Percentiles rank a stretch among this genome's conserved stretches.
phyloP scores from a whole-genome alignment of 306 rosid species.

The Castanea mollissima region DNA sequence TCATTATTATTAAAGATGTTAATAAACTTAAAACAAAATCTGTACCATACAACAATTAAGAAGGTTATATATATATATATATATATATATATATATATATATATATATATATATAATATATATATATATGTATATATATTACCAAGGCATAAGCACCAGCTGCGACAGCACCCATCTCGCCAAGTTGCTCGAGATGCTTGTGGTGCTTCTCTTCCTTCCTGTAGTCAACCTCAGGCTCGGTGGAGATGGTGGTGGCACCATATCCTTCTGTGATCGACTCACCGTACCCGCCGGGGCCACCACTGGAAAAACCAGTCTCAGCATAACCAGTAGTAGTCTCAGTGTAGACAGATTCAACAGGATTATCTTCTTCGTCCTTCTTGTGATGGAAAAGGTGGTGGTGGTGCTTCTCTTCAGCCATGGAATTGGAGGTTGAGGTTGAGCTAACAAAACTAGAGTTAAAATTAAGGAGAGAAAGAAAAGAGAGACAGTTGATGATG shows the following conservation, averaged over 20 bases:
- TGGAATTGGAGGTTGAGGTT: neutral
- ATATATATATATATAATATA: too few relatives aligned
- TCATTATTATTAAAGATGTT: too few relatives aligned
- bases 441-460: too few relatives aligned
- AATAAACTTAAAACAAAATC: too few relatives aligned
- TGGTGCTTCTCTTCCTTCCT: constrained; percentile 72
- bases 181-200: constrained; percentile 51
- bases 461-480: neutral
- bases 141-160: constrained; percentile 73
- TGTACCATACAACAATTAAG: too few relatives aligned
- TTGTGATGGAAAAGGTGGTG: constrained; percentile 48
- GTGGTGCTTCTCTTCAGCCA: constrained; percentile 63
- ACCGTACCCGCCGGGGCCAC: neutral
- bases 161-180: constrained; percentile 48
- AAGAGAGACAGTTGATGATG: neutral
- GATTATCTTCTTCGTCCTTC: constrained; percentile 42
- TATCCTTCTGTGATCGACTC: neutral
- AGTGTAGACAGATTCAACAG: neutral
- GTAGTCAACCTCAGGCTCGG: constrained; percentile 36
- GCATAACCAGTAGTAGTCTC: neutral
- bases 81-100: too few relatives aligned
- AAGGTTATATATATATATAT: too few relatives aligned
- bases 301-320: neutral
- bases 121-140: neutral
- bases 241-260: neutral